Conservation (phyloP, 2,329 filamentous ascomycete species). For the Alternaria gansuensis region DNA sequence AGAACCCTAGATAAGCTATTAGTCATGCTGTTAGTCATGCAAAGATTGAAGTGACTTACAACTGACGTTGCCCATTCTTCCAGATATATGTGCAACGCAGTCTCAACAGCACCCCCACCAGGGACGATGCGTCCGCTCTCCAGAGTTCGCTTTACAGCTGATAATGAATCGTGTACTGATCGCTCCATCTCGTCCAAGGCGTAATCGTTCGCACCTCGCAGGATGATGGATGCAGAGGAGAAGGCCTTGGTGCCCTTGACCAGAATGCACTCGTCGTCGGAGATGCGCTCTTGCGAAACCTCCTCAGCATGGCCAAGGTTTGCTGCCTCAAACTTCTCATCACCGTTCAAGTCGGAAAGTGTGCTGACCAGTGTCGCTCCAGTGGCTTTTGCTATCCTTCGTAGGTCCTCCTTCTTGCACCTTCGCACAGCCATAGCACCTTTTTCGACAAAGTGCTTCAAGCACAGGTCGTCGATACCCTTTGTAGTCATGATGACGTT, state of each 20-base stretch:
- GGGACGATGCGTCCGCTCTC: conserved; percentile 97
- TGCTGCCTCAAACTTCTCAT: conserved; percentile 93
- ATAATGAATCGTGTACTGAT: conserved; percentile 95
- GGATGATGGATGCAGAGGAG: conserved; percentile 93
- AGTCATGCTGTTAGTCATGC: conserved; percentile 7
- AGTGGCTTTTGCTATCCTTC: conserved; percentile 94
- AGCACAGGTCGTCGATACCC: conserved; percentile 93
- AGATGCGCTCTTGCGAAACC: conserved; percentile 97
- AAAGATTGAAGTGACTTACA: conserved; percentile 58
- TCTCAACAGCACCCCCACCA: conserved; percentile 95
- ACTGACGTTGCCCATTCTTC: conserved; percentile 99
- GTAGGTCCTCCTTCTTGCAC: conserved; percentile 98
- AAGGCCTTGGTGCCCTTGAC: conserved; percentile 95
- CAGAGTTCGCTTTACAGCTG: conserved; percentile 94
- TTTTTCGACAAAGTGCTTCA: conserved; percentile 94
- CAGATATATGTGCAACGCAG: conserved; percentile 98
- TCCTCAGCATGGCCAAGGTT: conserved; percentile 92
- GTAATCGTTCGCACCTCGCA: conserved; percentile 95
- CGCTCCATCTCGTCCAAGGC: conserved; percentile 99
- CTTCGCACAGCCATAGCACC: conserved; percentile 94
- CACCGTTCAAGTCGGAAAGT: conserved; percentile 94
- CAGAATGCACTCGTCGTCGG: conserved; percentile 97
- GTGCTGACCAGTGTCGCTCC: conserved; percentile 93
- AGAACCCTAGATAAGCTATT: conserved; percentile 66
- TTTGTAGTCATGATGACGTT: conserved; percentile 98